These are phyloP conservation scores for Gnomoniopsis smithogilvyi DNA, from an alignment of 2,329 filamentous ascomycete species.

Conservation along the genomic window DNA sequence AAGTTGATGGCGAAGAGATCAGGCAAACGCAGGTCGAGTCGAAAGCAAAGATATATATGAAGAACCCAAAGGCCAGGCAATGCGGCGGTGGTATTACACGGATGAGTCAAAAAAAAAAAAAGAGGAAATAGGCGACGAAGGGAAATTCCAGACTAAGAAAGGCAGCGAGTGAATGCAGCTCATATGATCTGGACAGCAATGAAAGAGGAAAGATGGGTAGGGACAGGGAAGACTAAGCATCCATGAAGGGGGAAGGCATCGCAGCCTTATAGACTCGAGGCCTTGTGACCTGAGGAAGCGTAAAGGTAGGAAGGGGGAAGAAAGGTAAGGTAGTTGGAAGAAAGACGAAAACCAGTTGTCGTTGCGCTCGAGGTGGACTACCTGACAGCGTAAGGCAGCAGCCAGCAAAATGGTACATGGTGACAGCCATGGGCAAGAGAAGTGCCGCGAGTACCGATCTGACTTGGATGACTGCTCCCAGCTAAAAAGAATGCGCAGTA, in stretches of 20 bases:
- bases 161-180: slow-evolving; percentile 17
- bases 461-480: slow-evolving; percentile 19
- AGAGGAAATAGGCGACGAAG: slow-evolving; percentile 13
- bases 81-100: slow-evolving; percentile 7
- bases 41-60: slow-evolving; percentile 4
- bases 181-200: slow-evolving; percentile 16
- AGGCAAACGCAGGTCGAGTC: slow-evolving; percentile 6
- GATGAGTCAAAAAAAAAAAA: slow-evolving; percentile 14
- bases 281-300: slow-evolving; percentile 28
- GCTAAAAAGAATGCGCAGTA: slow-evolving; percentile 13
- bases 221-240: slow-evolving; percentile 19
- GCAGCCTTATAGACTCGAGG: slow-evolving; percentile 52
- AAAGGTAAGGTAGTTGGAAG: slow-evolving; percentile 2
- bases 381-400: slow-evolving; percentile 16
- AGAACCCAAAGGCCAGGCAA: slow-evolving; percentile 10
- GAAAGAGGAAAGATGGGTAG: slow-evolving; percentile 23
- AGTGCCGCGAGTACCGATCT: slow-evolving; percentile 16
- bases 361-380: slow-evolving; percentile 11
- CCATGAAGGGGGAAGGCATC: slow-evolving; percentile 39
- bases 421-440: slow-evolving; percentile 1
- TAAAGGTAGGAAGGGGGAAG: slow-evolving; percentile 22
- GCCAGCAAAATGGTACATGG: not conserved
- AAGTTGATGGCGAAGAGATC: slow-evolving; percentile 2
- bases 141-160: slow-evolving; percentile 21
- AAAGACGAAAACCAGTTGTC: slow-evolving; percentile 7